phyloP scores from a whole-genome alignment of 1,139 yeast genomes.

The Candida freyschussii region DNA sequence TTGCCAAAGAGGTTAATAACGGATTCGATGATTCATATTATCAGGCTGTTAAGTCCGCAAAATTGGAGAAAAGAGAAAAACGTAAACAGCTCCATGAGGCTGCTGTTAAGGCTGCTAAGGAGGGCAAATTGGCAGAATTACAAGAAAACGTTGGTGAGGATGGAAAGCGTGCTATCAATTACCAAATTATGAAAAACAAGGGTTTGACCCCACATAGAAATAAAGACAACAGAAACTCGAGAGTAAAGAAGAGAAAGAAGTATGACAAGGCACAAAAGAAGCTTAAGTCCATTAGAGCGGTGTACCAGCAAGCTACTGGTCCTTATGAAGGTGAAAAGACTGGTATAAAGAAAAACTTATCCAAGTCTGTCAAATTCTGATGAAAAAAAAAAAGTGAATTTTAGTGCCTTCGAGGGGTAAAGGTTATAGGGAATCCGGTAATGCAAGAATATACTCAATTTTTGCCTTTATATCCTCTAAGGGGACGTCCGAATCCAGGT shows the following conservation, averaged over 20 bases:
- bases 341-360: conserved; percentile 91
- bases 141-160: conserved; percentile 63
- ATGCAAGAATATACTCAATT: conserved; percentile 7
- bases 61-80: conserved; percentile 42
- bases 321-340: conserved; percentile 93
- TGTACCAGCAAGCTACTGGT: conserved; percentile 72
- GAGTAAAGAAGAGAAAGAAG: conserved; percentile 98
- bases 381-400: no score
- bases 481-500: conserved; percentile 19
- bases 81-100: conserved; percentile 63
- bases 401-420: background rate
- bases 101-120: conserved; percentile 78
- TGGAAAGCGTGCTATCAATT: conserved; percentile 93
- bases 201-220: conserved; percentile 91
- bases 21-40: conserved; percentile 37
- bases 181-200: conserved; percentile 89
- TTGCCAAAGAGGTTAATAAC: conserved; percentile 36
- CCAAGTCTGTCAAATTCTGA: conserved; percentile 75
- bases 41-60: conserved; percentile 42
- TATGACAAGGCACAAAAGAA: conserved; percentile 94
- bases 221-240: conserved; percentile 90
- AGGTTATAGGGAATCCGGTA: no score
- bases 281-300: conserved; percentile 84
- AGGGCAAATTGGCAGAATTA: conserved; percentile 73
- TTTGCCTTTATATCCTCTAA: conserved; percentile 3